phyloP scores from a whole-genome alignment of 495 filamentous ascomycete genomes.

The Neurospora sublineolata region DNA sequence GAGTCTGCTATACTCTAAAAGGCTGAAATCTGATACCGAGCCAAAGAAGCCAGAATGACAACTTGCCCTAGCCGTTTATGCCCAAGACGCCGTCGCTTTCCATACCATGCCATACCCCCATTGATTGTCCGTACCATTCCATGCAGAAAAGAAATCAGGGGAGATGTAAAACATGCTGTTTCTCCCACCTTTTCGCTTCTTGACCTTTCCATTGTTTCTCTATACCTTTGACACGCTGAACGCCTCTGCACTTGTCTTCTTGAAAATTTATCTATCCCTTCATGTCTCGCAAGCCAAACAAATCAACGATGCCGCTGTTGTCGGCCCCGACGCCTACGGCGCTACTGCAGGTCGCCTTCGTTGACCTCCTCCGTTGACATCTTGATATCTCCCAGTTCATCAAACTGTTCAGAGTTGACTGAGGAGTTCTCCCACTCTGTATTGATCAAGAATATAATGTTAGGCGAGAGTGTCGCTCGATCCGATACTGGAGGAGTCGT shows the following conservation, averaged over 20 bases:
- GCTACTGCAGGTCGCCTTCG: slow-evolving; percentile 6
- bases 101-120: neutral
- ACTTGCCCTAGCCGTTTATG: neutral
- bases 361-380: slow-evolving; percentile 25
- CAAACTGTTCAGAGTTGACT: slow-evolving; percentile 28
- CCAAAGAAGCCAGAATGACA: neutral
- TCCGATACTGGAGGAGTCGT: slow-evolving; percentile 29
- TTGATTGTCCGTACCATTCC: neutral
- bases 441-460: slow-evolving; percentile 6
- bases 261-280: neutral
- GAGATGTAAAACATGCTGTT: neutral
- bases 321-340: neutral
- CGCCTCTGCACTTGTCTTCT: neutral
- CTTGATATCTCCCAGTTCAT: slow-evolving; percentile 25
- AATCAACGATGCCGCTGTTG: neutral
- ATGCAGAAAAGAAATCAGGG: neutral
- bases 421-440: slow-evolving; percentile 36
- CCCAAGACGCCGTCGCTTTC: neutral
- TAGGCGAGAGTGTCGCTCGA: slow-evolving; percentile 31
- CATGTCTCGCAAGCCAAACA: neutral
- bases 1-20: neutral
- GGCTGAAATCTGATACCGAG: neutral
- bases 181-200: neutral
- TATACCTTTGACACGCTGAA: neutral
- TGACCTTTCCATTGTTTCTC: neutral